Evolutionary conservation across 192 early-diverging fungal genomes (phyloP), one percentile per base, ranked within the genome.

Genomic region (Dissophora globulifera): DNA sequence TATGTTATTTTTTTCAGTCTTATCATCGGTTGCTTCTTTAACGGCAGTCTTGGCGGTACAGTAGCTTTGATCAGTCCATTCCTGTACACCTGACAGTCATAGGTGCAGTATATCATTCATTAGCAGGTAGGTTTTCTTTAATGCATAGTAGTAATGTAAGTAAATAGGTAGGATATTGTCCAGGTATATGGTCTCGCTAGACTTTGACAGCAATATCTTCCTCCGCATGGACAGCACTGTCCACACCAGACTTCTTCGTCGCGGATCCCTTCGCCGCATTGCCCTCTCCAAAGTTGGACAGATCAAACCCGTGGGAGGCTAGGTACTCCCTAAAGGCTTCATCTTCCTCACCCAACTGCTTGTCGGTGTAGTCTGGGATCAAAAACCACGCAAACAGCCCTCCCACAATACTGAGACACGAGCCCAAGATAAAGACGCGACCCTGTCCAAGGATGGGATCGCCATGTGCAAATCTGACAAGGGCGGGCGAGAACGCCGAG

Each of bases 271-370:
- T 2, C 19, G 11, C 2, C 26, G 23, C 8, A 1, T n/a, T n/a
- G n/a, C n/a, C 27, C n/a, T 58, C 56, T 3, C 71, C 69, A 26
- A 75, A 40, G 57, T 43, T 47, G 26, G 56, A 41, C 4, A 82
- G 5, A 41, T 82, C 79, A 50, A 75, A 80, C 11, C 85, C 85
- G 38, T 87, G 61, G 31, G 63, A 80, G 16, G 26, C 46, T 38
- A 87, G 45, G 57, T 82, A 83, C 50, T 75, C 54, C 15, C 63
- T 62, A 65, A 82, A 86, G 9, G 65, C 78, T 9, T 50, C 69
- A 54, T 87, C 84, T 11, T 78, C 66, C n/a, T 65, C 43, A 13
- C 55, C 55, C 67, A 86, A 62, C 12, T 67, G 53, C n/a, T 78
- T 50, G 17, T 81, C 60, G 52, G 47, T 58, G 47, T 81, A 79